These are phyloP conservation scores for Tricholomella constricta DNA, from an alignment of 768 basidiomycete species.

Conservation along the genomic window DNA sequence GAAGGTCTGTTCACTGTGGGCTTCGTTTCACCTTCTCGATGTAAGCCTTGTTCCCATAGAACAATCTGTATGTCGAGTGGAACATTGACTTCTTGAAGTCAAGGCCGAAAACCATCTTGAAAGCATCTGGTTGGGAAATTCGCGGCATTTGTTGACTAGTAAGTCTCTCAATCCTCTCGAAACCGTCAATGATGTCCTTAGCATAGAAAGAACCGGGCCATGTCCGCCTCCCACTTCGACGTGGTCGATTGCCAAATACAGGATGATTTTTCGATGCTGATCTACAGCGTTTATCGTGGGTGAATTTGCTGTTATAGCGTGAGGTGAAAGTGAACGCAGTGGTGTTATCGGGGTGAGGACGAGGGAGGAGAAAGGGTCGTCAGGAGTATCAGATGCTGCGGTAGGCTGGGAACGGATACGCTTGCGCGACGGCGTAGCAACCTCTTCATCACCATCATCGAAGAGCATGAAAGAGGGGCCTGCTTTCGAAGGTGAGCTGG, in stretches of 20 bases:
- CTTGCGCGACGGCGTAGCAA: too few relatives aligned
- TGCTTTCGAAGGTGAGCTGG: too few relatives aligned
- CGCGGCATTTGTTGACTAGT: not conserved
- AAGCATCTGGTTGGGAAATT: not conserved
- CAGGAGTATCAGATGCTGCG: too few relatives aligned
- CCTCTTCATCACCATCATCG: too few relatives aligned
- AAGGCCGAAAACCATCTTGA: not conserved
- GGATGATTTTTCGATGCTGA: not conserved
- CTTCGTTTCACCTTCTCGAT: not conserved
- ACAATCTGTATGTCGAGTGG: not conserved
- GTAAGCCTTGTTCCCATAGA: not conserved
- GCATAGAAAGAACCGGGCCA: not conserved
- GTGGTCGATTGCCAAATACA: not conserved
- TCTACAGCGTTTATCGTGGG: not conserved
- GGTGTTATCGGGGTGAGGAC: too few relatives aligned
- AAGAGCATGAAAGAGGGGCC: too few relatives aligned
- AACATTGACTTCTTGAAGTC: not conserved
- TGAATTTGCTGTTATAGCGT: too few relatives aligned
- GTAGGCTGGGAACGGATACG: too few relatives aligned
- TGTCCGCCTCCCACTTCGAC: not conserved
- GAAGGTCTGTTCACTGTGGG: too few relatives aligned
- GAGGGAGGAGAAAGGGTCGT: too few relatives aligned
- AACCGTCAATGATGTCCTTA: not conserved
- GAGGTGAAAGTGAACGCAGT: too few relatives aligned
- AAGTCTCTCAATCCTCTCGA: not conserved